Base-by-base conservation (phyloP, 2,329 filamentous ascomycete genomes). In the Aspergillus sp. region DNA sequence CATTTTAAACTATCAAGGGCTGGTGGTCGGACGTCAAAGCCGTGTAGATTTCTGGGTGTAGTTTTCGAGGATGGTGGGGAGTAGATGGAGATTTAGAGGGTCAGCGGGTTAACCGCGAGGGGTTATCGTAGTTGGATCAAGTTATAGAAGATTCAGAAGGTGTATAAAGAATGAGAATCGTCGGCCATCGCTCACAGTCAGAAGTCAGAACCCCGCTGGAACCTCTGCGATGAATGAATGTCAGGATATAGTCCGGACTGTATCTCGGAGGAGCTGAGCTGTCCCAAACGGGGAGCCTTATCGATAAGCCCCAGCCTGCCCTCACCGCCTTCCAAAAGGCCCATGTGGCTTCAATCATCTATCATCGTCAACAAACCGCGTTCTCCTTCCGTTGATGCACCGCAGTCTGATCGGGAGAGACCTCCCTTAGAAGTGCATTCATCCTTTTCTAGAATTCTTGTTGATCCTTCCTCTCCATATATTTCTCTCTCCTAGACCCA, bases 1-100 rank as follows among this genome's bases (percentile, higher is more conserved):
- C 75, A 79, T 79, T 49, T 44, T 53, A 8, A 30, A 8, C 26
- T 30, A 30, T 30, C 6, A 30, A 11, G 26, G 10, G 26, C 1
- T 11, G 26, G 10, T 30, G 9, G 26, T 30, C 9, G 3, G 9
- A 30, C 3, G 26, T 30, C 26, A 30, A 30, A 30, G 9, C 26
- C 10, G 47, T 20, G 40, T 61, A 51, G 45, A 17, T 30, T 36
- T 17, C 20, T 7, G 22, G 40, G 40, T n/a, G 24, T 45, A 45
- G n/a, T 26, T 26, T 26, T 17, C 20, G 11, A 24, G 5, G 22
- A 22, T 22, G 16, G 40, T 43, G 17, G 16, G 40, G 40, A 22
- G 16, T 2, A 24, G 40, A 16, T 13, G 9, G 13, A 26, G 17
- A 9, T 30, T 7, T 4, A 30, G 22, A 24, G 26, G 26, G 26